These are phyloP conservation scores for Toxicodendron radicans DNA, from an alignment of 345 rosid genomes.

Conservation along the genomic window DNA sequence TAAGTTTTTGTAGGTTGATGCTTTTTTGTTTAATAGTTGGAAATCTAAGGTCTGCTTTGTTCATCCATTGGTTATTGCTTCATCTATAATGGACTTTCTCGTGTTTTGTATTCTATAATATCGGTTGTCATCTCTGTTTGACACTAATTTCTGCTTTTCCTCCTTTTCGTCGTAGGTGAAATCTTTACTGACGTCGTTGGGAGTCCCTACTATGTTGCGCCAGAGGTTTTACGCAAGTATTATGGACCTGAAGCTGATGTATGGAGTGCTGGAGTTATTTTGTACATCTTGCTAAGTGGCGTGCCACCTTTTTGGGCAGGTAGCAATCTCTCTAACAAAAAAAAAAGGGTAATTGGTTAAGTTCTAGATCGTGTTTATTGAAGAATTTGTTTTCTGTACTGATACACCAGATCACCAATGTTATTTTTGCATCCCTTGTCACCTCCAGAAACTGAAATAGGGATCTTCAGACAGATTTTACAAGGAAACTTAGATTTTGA, in stretches of 20 bases:
- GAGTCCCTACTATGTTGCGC: slow-evolving; percentile 83
- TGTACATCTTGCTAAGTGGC: slow-evolving; percentile 70
- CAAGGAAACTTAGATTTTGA: slow-evolving; percentile 63
- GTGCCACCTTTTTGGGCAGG: slow-evolving; percentile 91
- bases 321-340: no score
- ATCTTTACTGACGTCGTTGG: slow-evolving; percentile 70
- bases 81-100: background rate
- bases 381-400: slow-evolving; percentile 6
- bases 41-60: background rate
- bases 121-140: slow-evolving; percentile 9
- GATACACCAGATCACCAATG: background rate
- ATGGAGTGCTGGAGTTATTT: slow-evolving; percentile 84
- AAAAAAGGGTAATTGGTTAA: no score
- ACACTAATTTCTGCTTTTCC: slow-evolving; percentile 7
- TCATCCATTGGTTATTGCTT: slow-evolving; percentile 8
- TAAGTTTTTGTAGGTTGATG: no score
- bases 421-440: slow-evolving; percentile 16
- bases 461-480: slow-evolving; percentile 73
- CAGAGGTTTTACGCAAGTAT: slow-evolving; percentile 69
- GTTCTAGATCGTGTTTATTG: slow-evolving; percentile 18
- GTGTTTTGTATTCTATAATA: background rate
- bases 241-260: slow-evolving; percentile 74
- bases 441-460: slow-evolving; percentile 62
- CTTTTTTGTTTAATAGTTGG: background rate
- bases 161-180: slow-evolving; percentile 40